Evolutionary conservation across 805 yeast genomes (phyloP).

Genomic region (Monosporozyma yasuniensis): DNA sequence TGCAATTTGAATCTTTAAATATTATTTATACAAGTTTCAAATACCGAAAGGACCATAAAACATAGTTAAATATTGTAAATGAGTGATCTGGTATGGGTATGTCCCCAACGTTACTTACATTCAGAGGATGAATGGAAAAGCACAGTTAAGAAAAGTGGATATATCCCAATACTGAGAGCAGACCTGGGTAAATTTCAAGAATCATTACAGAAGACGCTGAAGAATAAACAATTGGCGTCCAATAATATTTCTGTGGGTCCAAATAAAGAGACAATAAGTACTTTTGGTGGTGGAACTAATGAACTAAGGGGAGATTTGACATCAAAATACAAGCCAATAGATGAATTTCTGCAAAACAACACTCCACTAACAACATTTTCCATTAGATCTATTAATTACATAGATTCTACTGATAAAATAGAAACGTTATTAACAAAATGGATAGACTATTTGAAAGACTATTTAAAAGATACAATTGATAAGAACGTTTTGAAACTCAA

Average conservation of each 20-base stretch:
- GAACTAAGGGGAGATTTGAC: not conserved
- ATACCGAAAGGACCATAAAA: too few relatives aligned
- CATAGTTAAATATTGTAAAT: too few relatives aligned
- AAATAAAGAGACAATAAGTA: not conserved
- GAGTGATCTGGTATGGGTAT: constrained; percentile 22
- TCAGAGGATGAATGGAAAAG: constrained; percentile 19
- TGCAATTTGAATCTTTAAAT: too few relatives aligned
- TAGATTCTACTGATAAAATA: constrained; percentile 7
- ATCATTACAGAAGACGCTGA: constrained; percentile 2
- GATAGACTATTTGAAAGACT: not conserved
- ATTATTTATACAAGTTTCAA: too few relatives aligned
- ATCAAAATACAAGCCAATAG: constrained; percentile 12
- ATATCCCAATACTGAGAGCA: constrained; percentile 20
- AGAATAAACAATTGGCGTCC: not conserved
- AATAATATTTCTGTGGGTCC: not conserved
- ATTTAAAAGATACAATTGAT: not conserved
- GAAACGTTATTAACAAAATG: constrained; percentile 8
- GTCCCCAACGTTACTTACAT: constrained; percentile 19
- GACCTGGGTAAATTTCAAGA: constrained; percentile 17
- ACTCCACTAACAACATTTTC: not conserved
- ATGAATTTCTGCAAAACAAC: constrained; percentile 18
- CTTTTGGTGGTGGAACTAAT: not conserved
- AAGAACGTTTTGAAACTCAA: constrained; percentile 1
- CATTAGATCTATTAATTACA: not conserved
- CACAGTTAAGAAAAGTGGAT: constrained; percentile 16